A percentile compares a stretch with the other conserved stretches of the same genome.
Evolutionary conservation across 495 filamentous ascomycete species (phyloP).

Genomic region (Pyronema domesticum): DNA sequence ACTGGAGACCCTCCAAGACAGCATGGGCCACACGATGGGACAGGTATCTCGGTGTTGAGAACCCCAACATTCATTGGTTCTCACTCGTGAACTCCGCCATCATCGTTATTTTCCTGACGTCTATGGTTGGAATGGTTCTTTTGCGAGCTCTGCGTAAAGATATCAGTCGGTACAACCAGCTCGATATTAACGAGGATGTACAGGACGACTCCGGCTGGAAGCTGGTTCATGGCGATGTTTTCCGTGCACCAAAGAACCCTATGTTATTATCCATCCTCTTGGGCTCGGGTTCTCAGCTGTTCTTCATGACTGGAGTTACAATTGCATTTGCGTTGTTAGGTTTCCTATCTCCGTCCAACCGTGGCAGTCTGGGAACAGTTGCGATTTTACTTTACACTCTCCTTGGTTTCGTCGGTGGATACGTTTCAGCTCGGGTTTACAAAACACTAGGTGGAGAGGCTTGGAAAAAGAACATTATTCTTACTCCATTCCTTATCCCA

Average conservation of each 20-base stretch:
- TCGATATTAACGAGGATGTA: slow-evolving; percentile 85
- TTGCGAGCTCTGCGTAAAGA: slow-evolving; percentile 77
- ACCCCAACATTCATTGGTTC: slow-evolving; percentile 97
- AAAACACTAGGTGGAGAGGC: slow-evolving; percentile 78
- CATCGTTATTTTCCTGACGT: slow-evolving; percentile 77
- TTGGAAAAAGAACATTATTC: slow-evolving; percentile 83
- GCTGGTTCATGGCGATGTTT: slow-evolving; percentile 92
- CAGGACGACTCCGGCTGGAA: slow-evolving; percentile 99
- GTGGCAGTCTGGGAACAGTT: slow-evolving; percentile 77
- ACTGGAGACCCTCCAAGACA: slow-evolving; percentile 60
- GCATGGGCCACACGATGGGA: slow-evolving; percentile 96
- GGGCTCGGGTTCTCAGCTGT: slow-evolving; percentile 87
- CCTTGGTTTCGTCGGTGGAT: slow-evolving; percentile 84
- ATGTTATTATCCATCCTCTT: slow-evolving; percentile 73
- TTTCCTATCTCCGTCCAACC: slow-evolving; percentile 86
- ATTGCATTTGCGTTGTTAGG: slow-evolving; percentile 86
- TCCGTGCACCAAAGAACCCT: slow-evolving; percentile 67
- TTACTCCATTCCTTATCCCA: slow-evolving; percentile 74
- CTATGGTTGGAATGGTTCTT: slow-evolving; percentile 78
- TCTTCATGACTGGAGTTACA: slow-evolving; percentile 91
- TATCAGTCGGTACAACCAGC: slow-evolving; percentile 83
- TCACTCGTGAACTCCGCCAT: slow-evolving; percentile 86
- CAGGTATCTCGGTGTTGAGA: slow-evolving; percentile 87
- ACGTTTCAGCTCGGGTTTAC: slow-evolving; percentile 74
- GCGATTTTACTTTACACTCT: slow-evolving; percentile 84